Evolutionary conservation across 768 basidiomycete genomes (phyloP).

Genomic region (Boletus eberwhitei): DNA sequence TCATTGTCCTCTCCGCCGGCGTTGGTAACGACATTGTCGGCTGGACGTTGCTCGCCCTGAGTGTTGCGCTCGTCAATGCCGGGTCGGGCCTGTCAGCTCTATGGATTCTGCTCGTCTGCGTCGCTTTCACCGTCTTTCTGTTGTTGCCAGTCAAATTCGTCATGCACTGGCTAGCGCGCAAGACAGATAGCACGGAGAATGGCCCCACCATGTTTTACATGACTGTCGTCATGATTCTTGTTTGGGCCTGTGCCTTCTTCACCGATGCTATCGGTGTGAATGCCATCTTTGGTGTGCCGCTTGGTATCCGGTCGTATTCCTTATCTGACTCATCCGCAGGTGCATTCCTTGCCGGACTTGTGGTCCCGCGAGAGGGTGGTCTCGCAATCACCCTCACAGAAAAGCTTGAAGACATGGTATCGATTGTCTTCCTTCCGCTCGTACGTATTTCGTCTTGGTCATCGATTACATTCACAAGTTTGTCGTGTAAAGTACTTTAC

Average conservation of each 20-base stretch:
- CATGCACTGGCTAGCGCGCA: slow-evolving; percentile 69
- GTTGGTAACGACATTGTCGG: slow-evolving; percentile 87
- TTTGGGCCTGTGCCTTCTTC: slow-evolving; percentile 88
- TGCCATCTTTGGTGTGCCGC: slow-evolving; percentile 73
- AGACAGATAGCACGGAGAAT: slow-evolving; percentile 76
- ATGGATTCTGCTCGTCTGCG: slow-evolving; percentile 75
- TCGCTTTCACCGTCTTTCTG: slow-evolving; percentile 79
- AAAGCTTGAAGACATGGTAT: slow-evolving; percentile 94
- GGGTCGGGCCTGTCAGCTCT: slow-evolving; percentile 79
- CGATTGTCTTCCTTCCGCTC: slow-evolving; percentile 85
- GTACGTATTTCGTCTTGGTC: slow-evolving; percentile 34
- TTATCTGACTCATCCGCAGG: slow-evolving; percentile 35
- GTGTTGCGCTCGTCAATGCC: slow-evolving; percentile 89
- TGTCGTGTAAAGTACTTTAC: slow-evolving; percentile 72
- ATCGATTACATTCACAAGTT: not conserved
- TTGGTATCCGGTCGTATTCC: not conserved
- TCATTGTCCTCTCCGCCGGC: slow-evolving; percentile 89
- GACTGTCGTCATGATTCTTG: slow-evolving; percentile 73
- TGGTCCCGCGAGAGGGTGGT: slow-evolving; percentile 85
- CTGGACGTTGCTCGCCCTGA: slow-evolving; percentile 86
- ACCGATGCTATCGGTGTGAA: slow-evolving; percentile 92
- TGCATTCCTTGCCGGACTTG: slow-evolving; percentile 77
- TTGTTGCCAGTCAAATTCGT: slow-evolving; percentile 60
- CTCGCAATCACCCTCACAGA: slow-evolving; percentile 86
- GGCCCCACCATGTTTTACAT: slow-evolving; percentile 89